These are phyloP conservation scores for Sporopachydermia cereana DNA, from an alignment of 1,139 yeast genomes.

Conservation along the genomic window DNA sequence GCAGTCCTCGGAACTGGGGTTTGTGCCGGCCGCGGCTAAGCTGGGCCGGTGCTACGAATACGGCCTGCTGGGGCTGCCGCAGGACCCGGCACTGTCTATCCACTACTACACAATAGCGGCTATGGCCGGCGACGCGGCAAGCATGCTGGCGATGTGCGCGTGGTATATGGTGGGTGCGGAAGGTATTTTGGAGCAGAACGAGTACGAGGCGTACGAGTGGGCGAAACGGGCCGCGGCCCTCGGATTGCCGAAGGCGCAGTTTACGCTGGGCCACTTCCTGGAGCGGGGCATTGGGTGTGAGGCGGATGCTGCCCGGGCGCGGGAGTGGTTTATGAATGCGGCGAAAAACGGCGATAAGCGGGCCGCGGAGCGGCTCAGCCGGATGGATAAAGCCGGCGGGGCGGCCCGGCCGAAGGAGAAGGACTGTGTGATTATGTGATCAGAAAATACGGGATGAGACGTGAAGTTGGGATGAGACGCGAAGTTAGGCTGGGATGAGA, in stretches of 20 bases:
- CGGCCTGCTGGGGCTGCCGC: conserved; percentile 66
- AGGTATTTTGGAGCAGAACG: conserved; percentile 68
- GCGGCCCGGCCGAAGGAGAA: conserved; percentile 5
- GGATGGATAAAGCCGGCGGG: conserved; percentile 6
- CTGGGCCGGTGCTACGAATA: conserved; percentile 79
- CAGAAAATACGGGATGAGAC: not conserved
- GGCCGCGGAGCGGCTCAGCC: conserved; percentile 31
- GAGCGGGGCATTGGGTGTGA: conserved; percentile 85
- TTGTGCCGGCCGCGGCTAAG: conserved; percentile 65
- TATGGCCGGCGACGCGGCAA: conserved; percentile 70
- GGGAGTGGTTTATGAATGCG: conserved; percentile 66
- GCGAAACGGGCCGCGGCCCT: conserved; percentile 74
- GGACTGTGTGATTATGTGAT: conserved; percentile 7
- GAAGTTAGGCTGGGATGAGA: not conserved
- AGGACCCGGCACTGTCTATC: conserved; percentile 74
- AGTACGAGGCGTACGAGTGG: conserved; percentile 89
- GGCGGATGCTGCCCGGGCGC: conserved; percentile 43
- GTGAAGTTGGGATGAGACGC: not conserved
- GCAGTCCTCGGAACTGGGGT: conserved; percentile 84
- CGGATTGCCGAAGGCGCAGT: conserved; percentile 74
- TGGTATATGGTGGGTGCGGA: conserved; percentile 93
- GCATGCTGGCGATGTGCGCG: conserved; percentile 91
- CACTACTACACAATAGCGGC: conserved; percentile 94
- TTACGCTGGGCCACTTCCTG: conserved; percentile 72
- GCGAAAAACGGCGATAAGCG: conserved; percentile 64